Conservation (phyloP, 805 yeast species). For the Ascoidea rubescens region DNA sequence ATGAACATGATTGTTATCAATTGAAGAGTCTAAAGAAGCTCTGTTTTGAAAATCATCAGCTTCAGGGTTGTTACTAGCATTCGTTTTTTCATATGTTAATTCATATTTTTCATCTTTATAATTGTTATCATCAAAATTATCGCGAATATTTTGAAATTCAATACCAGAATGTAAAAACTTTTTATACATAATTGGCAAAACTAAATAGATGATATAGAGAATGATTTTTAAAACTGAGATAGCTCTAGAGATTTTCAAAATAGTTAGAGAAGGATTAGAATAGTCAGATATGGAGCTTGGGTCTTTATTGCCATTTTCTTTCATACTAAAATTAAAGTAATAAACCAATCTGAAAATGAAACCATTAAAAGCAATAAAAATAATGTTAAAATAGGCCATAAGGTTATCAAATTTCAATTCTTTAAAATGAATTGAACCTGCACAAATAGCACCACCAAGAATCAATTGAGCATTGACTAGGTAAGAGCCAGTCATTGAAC, state of each 20-base stretch:
- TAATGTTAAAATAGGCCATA: constrained; percentile 5
- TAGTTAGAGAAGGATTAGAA: constrained; percentile 10
- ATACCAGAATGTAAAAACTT: not conserved
- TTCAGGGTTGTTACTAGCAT: not conserved
- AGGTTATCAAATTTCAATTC: constrained; percentile 6
- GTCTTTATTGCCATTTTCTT: constrained; percentile 4
- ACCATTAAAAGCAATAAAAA: constrained; percentile 8
- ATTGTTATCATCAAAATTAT: not conserved
- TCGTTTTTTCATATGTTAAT: too few relatives aligned
- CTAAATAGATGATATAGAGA: constrained; percentile 5
- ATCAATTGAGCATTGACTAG: constrained; percentile 7
- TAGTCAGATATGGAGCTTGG: constrained; percentile 3
- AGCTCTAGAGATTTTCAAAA: constrained; percentile 5
- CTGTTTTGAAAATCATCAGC: not conserved
- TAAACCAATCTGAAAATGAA: constrained; percentile 5
- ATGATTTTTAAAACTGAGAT: constrained; percentile 8
- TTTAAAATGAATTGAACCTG: constrained; percentile 7
- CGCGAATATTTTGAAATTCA: not conserved
- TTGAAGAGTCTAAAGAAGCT: not conserved
- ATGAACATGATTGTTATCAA: not conserved
- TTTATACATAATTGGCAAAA: constrained; percentile 7
- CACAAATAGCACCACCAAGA: constrained; percentile 8
- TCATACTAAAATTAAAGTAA: constrained; percentile 3
- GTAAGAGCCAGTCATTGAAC: constrained; percentile 9
- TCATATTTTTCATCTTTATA: too few relatives aligned